These are phyloP conservation scores for Leccinum fallax DNA, from an alignment of 1,284 basidiomycete genomes.

Conservation along the genomic window DNA sequence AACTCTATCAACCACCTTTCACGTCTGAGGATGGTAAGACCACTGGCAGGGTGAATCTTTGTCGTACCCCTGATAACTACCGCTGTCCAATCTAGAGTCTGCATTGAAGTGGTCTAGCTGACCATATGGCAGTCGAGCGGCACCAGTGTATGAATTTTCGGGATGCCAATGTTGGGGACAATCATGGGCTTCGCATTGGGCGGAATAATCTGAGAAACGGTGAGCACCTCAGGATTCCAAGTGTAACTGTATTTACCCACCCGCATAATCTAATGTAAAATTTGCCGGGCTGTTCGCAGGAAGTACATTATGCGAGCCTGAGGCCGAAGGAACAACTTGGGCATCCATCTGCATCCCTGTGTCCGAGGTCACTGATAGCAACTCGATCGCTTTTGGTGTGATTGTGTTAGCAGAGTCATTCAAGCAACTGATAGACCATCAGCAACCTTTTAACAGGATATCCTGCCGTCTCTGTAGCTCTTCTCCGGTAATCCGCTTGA, in stretches of 20 bases:
- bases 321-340: not conserved
- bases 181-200: not conserved
- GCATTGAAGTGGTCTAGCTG: not conserved
- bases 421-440: not conserved
- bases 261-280: not conserved
- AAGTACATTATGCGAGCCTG: not conserved
- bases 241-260: not conserved
- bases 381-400: conserved; percentile 11
- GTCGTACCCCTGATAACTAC: not conserved
- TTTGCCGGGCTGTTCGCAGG: not conserved
- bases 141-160: not conserved
- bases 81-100: not conserved
- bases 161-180: not conserved
- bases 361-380: conserved; percentile 5
- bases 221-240: conserved; percentile 1
- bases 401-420: not conserved
- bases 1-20: not conserved
- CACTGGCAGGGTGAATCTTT: not conserved
- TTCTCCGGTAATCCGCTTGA: conserved; percentile 21
- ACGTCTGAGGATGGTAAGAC: not conserved
- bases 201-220: conserved; percentile 2
- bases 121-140: not conserved
- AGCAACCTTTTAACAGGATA: conserved; percentile 23
- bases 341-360: not conserved
- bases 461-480: conserved; percentile 24